These are phyloP conservation scores for Geosmithia flava DNA, from an alignment of 2,329 filamentous ascomycete species.

Conservation along the genomic window DNA sequence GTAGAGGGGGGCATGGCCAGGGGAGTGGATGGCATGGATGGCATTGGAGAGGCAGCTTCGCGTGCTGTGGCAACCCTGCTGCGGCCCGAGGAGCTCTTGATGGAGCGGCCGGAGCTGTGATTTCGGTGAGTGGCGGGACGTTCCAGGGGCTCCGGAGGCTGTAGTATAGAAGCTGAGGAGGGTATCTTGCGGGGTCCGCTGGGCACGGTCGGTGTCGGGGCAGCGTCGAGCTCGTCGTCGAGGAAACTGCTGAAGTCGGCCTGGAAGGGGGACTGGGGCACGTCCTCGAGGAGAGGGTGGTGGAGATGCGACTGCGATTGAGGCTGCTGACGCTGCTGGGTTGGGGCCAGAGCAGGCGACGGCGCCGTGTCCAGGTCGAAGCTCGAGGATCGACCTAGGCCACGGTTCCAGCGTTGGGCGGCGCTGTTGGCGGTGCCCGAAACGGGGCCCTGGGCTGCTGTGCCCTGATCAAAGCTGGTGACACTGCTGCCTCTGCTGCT, in stretches of 20 bases:
- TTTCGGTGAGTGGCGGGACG: constrained; percentile 27
- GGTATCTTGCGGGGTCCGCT: constrained; percentile 54
- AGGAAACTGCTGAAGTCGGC: constrained; percentile 37
- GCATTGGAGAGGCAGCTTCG: constrained; percentile 7
- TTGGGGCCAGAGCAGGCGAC: neutral
- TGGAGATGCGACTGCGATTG: constrained; percentile 7
- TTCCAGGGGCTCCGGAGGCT: constrained; percentile 24
- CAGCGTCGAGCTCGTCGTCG: constrained; percentile 59
- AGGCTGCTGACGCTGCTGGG: constrained; percentile 2
- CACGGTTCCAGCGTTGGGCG: constrained; percentile 7
- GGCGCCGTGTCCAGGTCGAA: constrained; percentile 39
- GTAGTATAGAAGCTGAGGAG: constrained; percentile 25
- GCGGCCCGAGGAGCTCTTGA: constrained; percentile 30
- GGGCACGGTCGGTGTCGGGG: constrained; percentile 75
- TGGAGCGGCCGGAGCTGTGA: constrained; percentile 43
- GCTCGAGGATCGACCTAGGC: constrained; percentile 53
- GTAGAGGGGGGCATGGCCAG: constrained; percentile 5
- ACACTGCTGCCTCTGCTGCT: constrained; percentile 50
- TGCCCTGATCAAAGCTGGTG: constrained; percentile 51
- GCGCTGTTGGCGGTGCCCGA: constrained; percentile 2
- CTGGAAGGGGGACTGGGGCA: constrained; percentile 25
- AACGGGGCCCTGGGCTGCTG: neutral
- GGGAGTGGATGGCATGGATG: constrained; percentile 5
- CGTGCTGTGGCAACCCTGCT: constrained; percentile 13
- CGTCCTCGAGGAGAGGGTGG: constrained; percentile 13